phyloP scores from a whole-genome alignment of 2,329 filamentous ascomycete genomes.

The Drechslerella coelobrocha region DNA sequence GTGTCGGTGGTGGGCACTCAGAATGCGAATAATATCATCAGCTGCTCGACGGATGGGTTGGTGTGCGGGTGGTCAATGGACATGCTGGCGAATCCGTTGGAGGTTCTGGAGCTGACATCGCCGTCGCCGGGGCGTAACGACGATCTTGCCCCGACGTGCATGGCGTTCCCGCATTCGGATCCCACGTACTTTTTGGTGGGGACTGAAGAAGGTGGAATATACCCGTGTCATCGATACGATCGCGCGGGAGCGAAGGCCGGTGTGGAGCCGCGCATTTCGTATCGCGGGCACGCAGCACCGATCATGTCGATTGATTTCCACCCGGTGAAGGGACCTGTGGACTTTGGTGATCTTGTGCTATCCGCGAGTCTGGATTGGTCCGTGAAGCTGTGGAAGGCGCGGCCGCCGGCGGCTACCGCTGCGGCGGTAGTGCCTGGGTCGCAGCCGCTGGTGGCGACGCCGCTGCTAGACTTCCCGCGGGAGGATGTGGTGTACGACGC shows the following conservation, averaged over 20 bases:
- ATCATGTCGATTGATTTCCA: constrained; percentile 98
- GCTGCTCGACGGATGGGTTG: constrained; percentile 92
- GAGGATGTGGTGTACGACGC: constrained; percentile 98
- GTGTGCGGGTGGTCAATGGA: constrained; percentile 98
- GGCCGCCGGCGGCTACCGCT: constrained; percentile 75
- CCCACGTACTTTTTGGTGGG: constrained; percentile 97
- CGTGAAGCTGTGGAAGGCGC: constrained; percentile 94
- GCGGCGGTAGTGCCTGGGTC: constrained; percentile 62
- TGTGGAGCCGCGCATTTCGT: constrained; percentile 85
- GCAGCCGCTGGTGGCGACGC: constrained; percentile 63
- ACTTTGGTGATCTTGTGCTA: constrained; percentile 90
- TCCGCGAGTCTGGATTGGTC: constrained; percentile 96
- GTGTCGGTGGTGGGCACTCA: constrained; percentile 96
- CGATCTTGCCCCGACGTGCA: constrained; percentile 90
- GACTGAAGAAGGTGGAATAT: constrained; percentile 94
- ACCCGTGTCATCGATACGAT: constrained; percentile 95
- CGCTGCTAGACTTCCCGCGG: constrained; percentile 85
- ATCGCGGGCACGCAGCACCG: constrained; percentile 87
- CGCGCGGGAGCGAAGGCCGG: constrained; percentile 96
- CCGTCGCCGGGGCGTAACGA: constrained; percentile 88
- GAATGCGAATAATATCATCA: constrained; percentile 98
- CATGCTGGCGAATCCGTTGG: constrained; percentile 95
- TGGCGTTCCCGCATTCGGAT: constrained; percentile 92
- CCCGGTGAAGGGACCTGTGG: constrained; percentile 86
- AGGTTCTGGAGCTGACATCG: constrained; percentile 85